These are phyloP conservation scores for Astraeus odoratus DNA, from an alignment of 768 basidiomycete genomes.

Conservation along the genomic window DNA sequence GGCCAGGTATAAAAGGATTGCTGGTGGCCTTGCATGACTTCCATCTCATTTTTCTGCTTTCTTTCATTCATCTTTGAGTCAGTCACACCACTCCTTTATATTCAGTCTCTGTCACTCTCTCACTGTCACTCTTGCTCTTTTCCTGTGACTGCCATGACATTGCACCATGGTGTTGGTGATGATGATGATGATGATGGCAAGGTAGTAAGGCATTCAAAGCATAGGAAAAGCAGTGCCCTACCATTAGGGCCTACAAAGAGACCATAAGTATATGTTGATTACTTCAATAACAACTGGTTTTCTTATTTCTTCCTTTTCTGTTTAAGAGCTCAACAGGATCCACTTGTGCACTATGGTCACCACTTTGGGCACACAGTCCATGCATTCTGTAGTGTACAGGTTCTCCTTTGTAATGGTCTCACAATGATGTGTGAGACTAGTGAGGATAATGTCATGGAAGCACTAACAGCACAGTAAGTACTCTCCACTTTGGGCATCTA, in stretches of 20 bases:
- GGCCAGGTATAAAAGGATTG: too few relatives aligned
- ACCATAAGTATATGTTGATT: not conserved
- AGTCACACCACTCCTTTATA: too few relatives aligned
- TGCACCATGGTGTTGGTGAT: too few relatives aligned
- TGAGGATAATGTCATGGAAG: not conserved
- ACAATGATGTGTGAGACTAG: not conserved
- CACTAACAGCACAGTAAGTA: not conserved
- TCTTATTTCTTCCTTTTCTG: not conserved
- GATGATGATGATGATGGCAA: too few relatives aligned
- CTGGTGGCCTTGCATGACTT: too few relatives aligned
- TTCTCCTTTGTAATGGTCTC: conserved; percentile 10
- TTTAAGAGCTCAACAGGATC: conserved; percentile 4
- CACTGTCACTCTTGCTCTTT: too few relatives aligned
- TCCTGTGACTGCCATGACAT: too few relatives aligned
- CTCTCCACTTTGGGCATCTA: not conserved
- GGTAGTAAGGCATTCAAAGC: too few relatives aligned
- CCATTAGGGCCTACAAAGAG: not conserved
- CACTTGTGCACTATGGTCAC: conserved; percentile 13
- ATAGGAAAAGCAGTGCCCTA: too few relatives aligned
- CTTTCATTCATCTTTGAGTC: too few relatives aligned
- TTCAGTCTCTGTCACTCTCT: too few relatives aligned
- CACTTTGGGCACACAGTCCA: conserved; percentile 19
- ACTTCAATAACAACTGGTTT: not conserved
- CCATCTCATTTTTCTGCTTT: too few relatives aligned
- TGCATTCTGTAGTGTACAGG: conserved; percentile 16